A percentile compares a stretch with the other conserved stretches of the same genome.
These are phyloP conservation scores for Solanum verrucosum DNA, from an alignment of 257 asterid genomes.

Conservation along the genomic window DNA sequence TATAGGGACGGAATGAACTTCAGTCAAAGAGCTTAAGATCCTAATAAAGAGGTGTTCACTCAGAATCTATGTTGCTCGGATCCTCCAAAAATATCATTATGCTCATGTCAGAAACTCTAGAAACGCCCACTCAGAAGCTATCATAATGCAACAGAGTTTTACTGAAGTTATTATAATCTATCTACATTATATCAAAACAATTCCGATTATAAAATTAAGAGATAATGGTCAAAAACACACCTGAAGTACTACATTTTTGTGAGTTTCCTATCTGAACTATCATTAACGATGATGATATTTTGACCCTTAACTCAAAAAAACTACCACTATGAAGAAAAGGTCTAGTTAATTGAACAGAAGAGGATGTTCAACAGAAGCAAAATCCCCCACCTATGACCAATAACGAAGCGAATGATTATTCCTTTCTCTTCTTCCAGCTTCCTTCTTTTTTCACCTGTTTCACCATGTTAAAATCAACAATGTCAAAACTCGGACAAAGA, in stretches of 20 bases:
- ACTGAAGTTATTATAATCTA: not conserved
- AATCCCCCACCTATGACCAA: constrained; percentile 63
- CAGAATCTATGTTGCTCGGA: not conserved
- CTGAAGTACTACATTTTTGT: not conserved
- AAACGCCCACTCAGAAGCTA: not conserved
- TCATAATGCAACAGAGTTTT: not conserved
- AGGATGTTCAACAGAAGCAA: not conserved
- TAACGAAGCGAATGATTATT: constrained; percentile 64
- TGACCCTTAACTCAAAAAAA: not conserved
- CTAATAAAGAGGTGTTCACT: not conserved
- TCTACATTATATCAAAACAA: not conserved
- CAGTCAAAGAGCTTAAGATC: not conserved
- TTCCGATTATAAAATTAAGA: not conserved
- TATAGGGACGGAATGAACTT: not conserved
- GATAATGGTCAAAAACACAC: not conserved
- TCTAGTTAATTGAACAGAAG: not conserved
- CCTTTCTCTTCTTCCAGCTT: constrained; percentile 73
- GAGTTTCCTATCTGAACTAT: not conserved
- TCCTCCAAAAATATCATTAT: not conserved
- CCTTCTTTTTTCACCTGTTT: constrained; percentile 53
- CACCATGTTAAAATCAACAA: not conserved
- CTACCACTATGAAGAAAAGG: not conserved
- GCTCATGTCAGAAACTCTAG: not conserved
- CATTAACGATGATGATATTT: not conserved
- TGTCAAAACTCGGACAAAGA: not conserved